These are phyloP conservation scores for Trichoderma guizhouense DNA, from an alignment of 2,329 filamentous ascomycete genomes.

Conservation along the genomic window DNA sequence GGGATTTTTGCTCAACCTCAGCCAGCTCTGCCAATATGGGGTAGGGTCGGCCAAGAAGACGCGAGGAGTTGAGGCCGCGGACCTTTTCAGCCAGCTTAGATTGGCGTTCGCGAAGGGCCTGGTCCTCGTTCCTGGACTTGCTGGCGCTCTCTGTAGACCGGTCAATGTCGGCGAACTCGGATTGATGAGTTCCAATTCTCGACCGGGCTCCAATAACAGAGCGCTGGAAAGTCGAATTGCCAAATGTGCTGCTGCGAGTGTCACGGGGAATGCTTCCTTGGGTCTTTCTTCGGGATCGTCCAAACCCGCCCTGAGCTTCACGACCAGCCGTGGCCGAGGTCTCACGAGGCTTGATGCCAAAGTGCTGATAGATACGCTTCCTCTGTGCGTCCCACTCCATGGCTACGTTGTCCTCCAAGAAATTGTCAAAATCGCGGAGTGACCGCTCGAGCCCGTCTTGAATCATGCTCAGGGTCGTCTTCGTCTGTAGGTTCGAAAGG, in stretches of 20 bases:
- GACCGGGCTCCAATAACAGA: constrained; percentile 84
- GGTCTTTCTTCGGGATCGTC: constrained; percentile 50
- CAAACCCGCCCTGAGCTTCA: constrained; percentile 56
- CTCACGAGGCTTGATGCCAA: constrained; percentile 71
- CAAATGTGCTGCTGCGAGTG: constrained; percentile 50
- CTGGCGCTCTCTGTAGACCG: constrained; percentile 51
- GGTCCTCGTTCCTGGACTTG: constrained; percentile 58
- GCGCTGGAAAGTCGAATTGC: constrained; percentile 66
- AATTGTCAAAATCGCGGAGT: constrained; percentile 86
- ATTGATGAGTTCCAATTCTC: constrained; percentile 60
- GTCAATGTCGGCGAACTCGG: constrained; percentile 67
- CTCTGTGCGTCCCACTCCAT: constrained; percentile 96
- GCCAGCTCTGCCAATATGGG: constrained; percentile 74
- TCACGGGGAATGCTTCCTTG: constrained; percentile 46
- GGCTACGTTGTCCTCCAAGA: constrained; percentile 89
- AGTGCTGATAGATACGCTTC: constrained; percentile 91
- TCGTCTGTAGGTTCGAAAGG: constrained; percentile 79
- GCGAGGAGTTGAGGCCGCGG: constrained; percentile 70
- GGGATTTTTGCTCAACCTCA: constrained; percentile 66
- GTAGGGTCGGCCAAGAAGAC: constrained; percentile 64
- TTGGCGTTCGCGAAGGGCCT: constrained; percentile 80
- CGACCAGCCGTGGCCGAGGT: constrained; percentile 40
- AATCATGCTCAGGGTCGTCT: constrained; percentile 88
- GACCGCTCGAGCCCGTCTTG: constrained; percentile 86
- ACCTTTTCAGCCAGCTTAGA: constrained; percentile 75